Base-by-base conservation (phyloP, 352 stramenopile genomes). In the Globisporangium parvum region DNA sequence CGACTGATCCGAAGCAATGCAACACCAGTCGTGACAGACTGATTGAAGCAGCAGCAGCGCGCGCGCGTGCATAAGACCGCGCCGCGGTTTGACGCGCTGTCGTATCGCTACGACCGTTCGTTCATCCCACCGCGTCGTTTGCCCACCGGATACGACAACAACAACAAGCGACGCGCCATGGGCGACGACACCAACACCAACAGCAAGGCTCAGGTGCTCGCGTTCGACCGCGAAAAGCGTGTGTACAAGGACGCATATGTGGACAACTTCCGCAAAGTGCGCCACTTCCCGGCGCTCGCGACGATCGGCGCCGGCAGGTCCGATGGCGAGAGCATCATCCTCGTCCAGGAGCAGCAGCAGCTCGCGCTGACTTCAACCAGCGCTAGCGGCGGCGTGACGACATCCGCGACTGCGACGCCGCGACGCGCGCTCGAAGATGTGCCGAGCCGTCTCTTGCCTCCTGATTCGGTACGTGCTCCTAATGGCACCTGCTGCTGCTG, bases 181-280 rank as follows among this genome's bases (percentile, higher is more conserved):
- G 35, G 6, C 12, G 14, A 47, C 11, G 11, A n/a, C 24, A 51
- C 5, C n/a, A 53, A 41, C 31, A 23, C 18, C 33, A 42, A 47
- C 52, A 65, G 84, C 57, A 83, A 77, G 60, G 67, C 69, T 42
- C 69, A 80, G 44, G 66, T 77, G 60, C 55, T 85, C 17, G 74
- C 75, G 49, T 87, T 72, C 59, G 76, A 88, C 63, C 76, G 72
- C 65, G 76, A 91, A 55, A 91, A 86, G 73, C 73, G 77, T 57
- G 66, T 85, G 41, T 88, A 87, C 60, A 89, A 88, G 66, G 74
- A 88, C 58, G 78, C 78, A 0, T 86, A 88, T 51, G 80, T 87
- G 28, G 62, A 78, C 47, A 81, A 84, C 53, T 91, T 88, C 49
- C 74, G 76, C 50, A 74, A 76, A 20, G 73, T 89, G 66, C 77